Evolutionary conservation across 768 basidiomycete genomes (phyloP).

Genomic region (Lactifluus piperatus): DNA sequence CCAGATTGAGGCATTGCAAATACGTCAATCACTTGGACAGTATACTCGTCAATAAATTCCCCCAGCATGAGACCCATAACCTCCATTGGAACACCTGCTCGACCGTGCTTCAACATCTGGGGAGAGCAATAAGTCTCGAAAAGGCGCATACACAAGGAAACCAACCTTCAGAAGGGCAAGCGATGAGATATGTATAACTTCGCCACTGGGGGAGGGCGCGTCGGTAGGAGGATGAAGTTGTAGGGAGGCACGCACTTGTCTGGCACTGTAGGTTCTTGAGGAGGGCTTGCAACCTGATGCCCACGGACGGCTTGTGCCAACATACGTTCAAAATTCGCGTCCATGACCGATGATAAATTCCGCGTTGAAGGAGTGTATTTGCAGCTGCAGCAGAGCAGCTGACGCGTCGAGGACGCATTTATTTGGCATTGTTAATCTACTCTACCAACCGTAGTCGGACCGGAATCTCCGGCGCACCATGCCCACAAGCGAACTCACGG

Average conservation of each 20-base stretch:
- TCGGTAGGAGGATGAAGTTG: conserved; percentile 3
- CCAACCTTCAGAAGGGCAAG: conserved; percentile 90
- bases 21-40: conserved; percentile 89
- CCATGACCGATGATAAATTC: conserved; percentile 21
- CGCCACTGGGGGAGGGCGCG: conserved; percentile 48
- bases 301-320: conserved; percentile 26
- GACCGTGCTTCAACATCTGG: conserved; percentile 98
- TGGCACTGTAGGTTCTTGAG: conserved; percentile 46
- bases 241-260: conserved; percentile 52
- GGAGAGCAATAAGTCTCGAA: conserved; percentile 5
- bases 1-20: conserved; percentile 99
- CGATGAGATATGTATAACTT: conserved; percentile 95
- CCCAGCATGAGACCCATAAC: conserved; percentile 99
- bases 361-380: background rate
- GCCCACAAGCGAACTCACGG: conserved; percentile 67
- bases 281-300: conserved; percentile 20
- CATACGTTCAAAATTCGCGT: conserved; percentile 28
- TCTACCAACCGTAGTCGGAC: background rate
- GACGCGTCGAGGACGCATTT: conserved; percentile 21
- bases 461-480: conserved; percentile 26
- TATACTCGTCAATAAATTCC: conserved; percentile 97
- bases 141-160: background rate
- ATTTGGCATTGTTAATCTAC: background rate
- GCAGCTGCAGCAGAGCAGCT: background rate
- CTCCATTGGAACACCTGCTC: conserved; percentile 98